phyloP scores from a whole-genome alignment of 208 protist genomes.

The Crithidia fasciculata region DNA sequence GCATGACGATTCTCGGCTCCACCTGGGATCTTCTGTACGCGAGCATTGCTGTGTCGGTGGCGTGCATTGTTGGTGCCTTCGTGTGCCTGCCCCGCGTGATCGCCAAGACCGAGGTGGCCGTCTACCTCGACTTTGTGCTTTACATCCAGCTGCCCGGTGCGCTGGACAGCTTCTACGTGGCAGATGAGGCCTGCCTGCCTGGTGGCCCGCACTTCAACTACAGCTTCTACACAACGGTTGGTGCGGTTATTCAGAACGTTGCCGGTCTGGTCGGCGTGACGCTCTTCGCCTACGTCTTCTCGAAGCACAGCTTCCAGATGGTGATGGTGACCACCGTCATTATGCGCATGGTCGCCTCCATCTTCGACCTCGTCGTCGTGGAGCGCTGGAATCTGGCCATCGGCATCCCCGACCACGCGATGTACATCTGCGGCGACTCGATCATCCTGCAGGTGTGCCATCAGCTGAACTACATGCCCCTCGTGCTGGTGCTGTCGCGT shows the following conservation, averaged over 20 bases:
- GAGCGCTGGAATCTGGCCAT: constrained; percentile 66
- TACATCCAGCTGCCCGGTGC: constrained; percentile 64
- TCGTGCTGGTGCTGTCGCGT: constrained; percentile 15
- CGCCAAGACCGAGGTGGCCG: constrained; percentile 32
- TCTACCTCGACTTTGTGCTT: constrained; percentile 27
- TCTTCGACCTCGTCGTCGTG: constrained; percentile 77
- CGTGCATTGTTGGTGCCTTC: constrained; percentile 24
- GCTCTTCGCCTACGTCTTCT: constrained; percentile 61
- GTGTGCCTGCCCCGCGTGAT: constrained; percentile 34
- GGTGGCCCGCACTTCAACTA: constrained; percentile 57
- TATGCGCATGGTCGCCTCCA: constrained; percentile 41
- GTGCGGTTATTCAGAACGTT: constrained; percentile 43
- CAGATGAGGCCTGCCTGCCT: constrained; percentile 41
- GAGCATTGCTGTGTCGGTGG: constrained; percentile 20
- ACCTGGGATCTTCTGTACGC: constrained; percentile 32
- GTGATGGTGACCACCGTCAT: constrained; percentile 53
- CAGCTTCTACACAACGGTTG: constrained; percentile 56
- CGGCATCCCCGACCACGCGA: constrained; percentile 58
- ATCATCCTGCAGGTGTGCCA: constrained; percentile 58
- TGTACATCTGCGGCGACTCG: constrained; percentile 70
- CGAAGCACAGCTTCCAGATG: constrained; percentile 50
- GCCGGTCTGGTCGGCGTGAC: constrained; percentile 49
- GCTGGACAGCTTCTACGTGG: constrained; percentile 54
- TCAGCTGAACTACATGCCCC: neutral
- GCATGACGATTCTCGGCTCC: constrained; percentile 32